Evolutionary conservation across 805 yeast species (phyloP).

Genomic region (Kodamaea sagamina): DNA sequence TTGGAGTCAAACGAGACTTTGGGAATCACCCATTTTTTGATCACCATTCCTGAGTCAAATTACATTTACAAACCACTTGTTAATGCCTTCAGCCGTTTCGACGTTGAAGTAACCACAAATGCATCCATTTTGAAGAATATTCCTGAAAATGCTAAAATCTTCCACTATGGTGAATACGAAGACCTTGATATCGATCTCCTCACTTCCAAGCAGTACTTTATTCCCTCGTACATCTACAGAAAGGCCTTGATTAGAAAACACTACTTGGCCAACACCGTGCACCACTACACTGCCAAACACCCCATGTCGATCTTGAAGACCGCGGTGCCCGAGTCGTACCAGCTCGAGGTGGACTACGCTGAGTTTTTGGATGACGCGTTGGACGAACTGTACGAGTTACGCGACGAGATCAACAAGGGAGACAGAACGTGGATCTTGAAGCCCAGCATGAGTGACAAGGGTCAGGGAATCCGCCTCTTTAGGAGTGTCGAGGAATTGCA

Average conservation of each 20-base stretch:
- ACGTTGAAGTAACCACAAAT: constrained; percentile 31
- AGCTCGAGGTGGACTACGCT: constrained; percentile 89
- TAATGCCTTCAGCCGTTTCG: constrained; percentile 33
- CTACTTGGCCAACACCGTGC: constrained; percentile 82
- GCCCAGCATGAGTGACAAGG: constrained; percentile 97
- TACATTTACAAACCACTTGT: constrained; percentile 47
- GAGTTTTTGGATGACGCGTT: constrained; percentile 92
- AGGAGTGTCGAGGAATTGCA: constrained; percentile 78
- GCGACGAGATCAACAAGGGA: constrained; percentile 69
- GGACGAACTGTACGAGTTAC: constrained; percentile 87
- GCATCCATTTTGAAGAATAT: constrained; percentile 20
- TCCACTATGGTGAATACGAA: constrained; percentile 91
- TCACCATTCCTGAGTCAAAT: constrained; percentile 38
- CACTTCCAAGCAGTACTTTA: constrained; percentile 52
- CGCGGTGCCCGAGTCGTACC: constrained; percentile 74
- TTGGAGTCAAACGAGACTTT: constrained; percentile 23
- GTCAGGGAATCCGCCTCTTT: constrained; percentile 90
- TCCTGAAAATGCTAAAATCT: constrained; percentile 35
- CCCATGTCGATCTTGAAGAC: constrained; percentile 60
- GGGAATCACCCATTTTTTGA: constrained; percentile 24
- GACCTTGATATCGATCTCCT: constrained; percentile 75
- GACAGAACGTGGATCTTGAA: constrained; percentile 80
- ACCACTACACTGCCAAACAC: constrained; percentile 68
- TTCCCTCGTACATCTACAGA: constrained; percentile 82
- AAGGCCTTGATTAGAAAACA: constrained; percentile 92